phyloP scores from a whole-genome alignment of 106 monocot species.

The Agapanthus africanus region DNA sequence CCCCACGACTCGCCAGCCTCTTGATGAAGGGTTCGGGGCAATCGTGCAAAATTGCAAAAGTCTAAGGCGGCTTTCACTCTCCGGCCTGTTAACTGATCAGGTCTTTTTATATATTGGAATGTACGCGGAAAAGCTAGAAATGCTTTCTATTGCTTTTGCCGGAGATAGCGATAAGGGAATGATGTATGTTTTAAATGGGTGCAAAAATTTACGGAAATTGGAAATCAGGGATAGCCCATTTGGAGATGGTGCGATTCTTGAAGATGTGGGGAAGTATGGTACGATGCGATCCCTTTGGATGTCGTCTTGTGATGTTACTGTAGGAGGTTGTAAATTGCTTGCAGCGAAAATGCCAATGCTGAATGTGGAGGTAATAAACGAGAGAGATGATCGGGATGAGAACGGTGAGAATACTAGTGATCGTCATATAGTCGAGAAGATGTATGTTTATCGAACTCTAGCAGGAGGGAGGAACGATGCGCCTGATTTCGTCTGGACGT shows the following conservation, averaged over 20 bases:
- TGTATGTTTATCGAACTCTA: slow-evolving; percentile 42
- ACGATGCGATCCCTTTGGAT: slow-evolving; percentile 47
- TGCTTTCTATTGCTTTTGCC: slow-evolving; percentile 37
- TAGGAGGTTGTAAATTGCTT: slow-evolving; percentile 18
- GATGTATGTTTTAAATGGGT: slow-evolving; percentile 30
- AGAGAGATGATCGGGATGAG: not conserved
- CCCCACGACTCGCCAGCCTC: slow-evolving; percentile 19
- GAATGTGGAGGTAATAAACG: slow-evolving; percentile 31
- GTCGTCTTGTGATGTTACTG: slow-evolving; percentile 31
- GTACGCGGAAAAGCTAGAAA: slow-evolving; percentile 35
- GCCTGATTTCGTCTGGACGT: slow-evolving; percentile 30
- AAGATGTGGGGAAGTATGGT: slow-evolving; percentile 21
- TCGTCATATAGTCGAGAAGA: slow-evolving; percentile 14
- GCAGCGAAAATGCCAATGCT: slow-evolving; percentile 36
- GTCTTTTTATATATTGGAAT: slow-evolving; percentile 32
- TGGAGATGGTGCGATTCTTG: slow-evolving; percentile 27
- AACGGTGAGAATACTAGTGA: slow-evolving; percentile 8
- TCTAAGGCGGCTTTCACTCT: slow-evolving; percentile 30
- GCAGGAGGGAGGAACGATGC: slow-evolving; percentile 40
- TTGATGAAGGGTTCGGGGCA: slow-evolving; percentile 37
- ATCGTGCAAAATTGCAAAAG: slow-evolving; percentile 24
- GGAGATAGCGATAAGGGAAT: slow-evolving; percentile 31
- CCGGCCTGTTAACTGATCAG: slow-evolving; percentile 33
- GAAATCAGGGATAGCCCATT: slow-evolving; percentile 45
- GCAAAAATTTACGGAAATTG: slow-evolving; percentile 26